A percentile compares a stretch with the other conserved stretches of the same genome.
Conservation (phyloP, 306 rosid genomes). For the Lagenaria siceraria region DNA sequence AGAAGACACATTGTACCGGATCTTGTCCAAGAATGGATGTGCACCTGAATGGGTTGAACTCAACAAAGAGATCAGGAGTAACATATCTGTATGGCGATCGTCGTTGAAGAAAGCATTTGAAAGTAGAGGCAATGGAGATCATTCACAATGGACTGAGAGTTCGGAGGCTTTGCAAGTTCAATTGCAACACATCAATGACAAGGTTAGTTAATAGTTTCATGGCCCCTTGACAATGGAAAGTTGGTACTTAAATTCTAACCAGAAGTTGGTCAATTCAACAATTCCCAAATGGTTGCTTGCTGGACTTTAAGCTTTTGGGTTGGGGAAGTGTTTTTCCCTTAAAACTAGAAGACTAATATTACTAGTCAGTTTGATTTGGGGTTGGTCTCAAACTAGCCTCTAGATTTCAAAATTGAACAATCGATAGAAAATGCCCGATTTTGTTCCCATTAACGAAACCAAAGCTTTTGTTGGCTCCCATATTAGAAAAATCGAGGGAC, state of each 20-base stretch:
- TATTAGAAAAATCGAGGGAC: too few species aligned
- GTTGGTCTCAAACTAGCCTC: too few species aligned
- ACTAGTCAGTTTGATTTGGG: too few species aligned
- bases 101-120: constrained; percentile 51
- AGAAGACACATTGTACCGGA: constrained; percentile 69
- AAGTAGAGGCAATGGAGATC: constrained; percentile 37
- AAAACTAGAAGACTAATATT: too few species aligned
- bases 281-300: neutral
- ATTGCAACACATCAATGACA: constrained; percentile 44
- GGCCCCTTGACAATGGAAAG: neutral
- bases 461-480: too few species aligned
- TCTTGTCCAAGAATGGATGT: constrained; percentile 65
- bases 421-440: too few species aligned
- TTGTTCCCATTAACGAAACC: too few species aligned
- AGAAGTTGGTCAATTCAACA: neutral
- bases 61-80: constrained; percentile 73
- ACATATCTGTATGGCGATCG: constrained; percentile 40
- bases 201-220: constrained; percentile 30
- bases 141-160: constrained; percentile 36
- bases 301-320: neutral
- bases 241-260: neutral
- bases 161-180: constrained; percentile 45
- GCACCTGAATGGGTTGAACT: constrained; percentile 90
- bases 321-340: too few species aligned
- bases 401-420: too few species aligned